Percentiles rank a stretch among this genome's conserved stretches.
phyloP scores from a whole-genome alignment of 2,329 filamentous ascomycete genomes.

The Ustulina deusta region DNA sequence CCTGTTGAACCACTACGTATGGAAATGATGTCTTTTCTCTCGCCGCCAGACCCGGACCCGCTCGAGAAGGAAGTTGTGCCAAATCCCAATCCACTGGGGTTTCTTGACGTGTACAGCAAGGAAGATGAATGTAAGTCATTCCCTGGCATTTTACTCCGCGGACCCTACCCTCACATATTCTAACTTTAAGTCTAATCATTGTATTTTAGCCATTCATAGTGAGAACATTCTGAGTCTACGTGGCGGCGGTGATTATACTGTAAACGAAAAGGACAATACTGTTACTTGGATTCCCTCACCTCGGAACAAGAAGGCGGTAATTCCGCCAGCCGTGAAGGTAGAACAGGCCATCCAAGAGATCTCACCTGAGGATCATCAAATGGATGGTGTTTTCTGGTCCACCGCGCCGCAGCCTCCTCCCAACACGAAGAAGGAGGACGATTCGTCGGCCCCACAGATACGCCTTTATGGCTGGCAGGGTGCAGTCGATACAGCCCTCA shows the following conservation, averaged over 20 bases:
- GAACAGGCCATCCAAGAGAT: slow-evolving; percentile 8
- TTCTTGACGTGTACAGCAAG: slow-evolving; percentile 42
- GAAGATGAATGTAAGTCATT: slow-evolving; percentile 35
- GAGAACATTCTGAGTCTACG: slow-evolving; percentile 29
- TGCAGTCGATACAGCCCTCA: background rate
- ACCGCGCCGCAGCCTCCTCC: background rate
- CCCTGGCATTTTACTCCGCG: background rate
- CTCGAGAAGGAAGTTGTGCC: slow-evolving; percentile 8
- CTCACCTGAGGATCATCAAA: slow-evolving; percentile 20
- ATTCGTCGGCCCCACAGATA: background rate
- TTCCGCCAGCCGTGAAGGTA: background rate
- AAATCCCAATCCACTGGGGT: slow-evolving; percentile 40
- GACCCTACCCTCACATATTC: background rate
- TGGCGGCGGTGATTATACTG: slow-evolving; percentile 31
- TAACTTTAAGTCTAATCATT: slow-evolving; percentile 16
- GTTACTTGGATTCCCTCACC: background rate
- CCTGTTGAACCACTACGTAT: slow-evolving; percentile 57
- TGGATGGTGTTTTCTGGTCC: background rate
- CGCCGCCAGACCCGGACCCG: slow-evolving; percentile 34
- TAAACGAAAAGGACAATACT: background rate
- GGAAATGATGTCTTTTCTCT: slow-evolving; percentile 32
- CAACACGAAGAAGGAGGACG: background rate
- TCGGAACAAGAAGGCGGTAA: background rate
- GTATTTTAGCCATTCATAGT: slow-evolving; percentile 5
- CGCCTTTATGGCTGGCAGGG: slow-evolving; percentile 40